These are phyloP conservation scores for Saccharomyces kudriavzevii DNA, from an alignment of 805 yeast genomes.

Conservation along the genomic window DNA sequence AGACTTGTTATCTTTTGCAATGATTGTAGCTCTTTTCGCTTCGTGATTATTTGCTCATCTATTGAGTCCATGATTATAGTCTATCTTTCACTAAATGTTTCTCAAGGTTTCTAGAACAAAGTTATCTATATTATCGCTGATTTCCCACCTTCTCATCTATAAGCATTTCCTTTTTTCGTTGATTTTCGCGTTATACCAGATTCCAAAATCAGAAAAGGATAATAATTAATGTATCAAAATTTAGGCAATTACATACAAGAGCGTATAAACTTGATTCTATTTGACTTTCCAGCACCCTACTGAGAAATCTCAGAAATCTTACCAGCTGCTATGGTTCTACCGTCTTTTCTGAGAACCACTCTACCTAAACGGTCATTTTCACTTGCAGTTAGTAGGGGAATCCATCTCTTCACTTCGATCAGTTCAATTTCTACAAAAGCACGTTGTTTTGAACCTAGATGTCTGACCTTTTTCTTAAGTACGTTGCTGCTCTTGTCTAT, in stretches of 20 bases:
- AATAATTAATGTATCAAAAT: neutral
- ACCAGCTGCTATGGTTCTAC: slow-evolving; percentile 95
- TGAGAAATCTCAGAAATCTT: slow-evolving; percentile 24
- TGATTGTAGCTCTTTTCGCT: slow-evolving; percentile 21
- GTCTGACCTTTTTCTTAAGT: slow-evolving; percentile 88
- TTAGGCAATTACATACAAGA: neutral
- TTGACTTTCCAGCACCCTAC: neutral
- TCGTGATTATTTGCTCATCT: slow-evolving; percentile 14
- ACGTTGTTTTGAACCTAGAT: slow-evolving; percentile 88
- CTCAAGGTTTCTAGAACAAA: neutral
- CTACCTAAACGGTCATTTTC: slow-evolving; percentile 92
- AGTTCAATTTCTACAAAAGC: slow-evolving; percentile 95
- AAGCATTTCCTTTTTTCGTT: neutral
- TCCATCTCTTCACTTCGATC: slow-evolving; percentile 85
- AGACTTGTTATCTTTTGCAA: slow-evolving; percentile 20
- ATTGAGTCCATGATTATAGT: neutral
- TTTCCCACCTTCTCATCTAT: neutral
- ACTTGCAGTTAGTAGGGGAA: slow-evolving; percentile 79
- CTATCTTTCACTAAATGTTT: neutral
- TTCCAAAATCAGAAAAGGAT: neutral
- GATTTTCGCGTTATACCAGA: neutral
- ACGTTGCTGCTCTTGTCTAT: slow-evolving; percentile 67
- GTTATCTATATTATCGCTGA: neutral
- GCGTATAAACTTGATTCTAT: neutral
- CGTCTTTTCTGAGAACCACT: slow-evolving; percentile 96